Evolutionary conservation across 495 filamentous ascomycete genomes (phyloP), one percentile per base, ranked within the genome.

Genomic region (Trichoderma reesei): DNA sequence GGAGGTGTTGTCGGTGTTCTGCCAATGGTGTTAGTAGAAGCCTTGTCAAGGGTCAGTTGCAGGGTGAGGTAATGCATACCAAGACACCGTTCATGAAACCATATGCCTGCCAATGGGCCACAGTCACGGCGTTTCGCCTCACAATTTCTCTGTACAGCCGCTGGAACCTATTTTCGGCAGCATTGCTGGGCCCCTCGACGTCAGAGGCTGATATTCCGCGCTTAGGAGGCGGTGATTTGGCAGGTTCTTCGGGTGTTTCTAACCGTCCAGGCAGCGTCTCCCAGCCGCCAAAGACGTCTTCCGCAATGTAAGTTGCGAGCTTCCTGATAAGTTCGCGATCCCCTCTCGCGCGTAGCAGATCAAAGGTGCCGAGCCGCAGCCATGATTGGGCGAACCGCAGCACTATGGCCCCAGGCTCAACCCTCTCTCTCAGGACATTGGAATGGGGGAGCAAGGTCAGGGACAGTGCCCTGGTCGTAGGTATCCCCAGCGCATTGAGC

Each of bases 61-160:
- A 18, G 2, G n/a, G 20, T 34, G 51, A 20, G 26, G 51, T 39
- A 61, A n/a, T n/a, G n/a, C n/a, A 61, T 46, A 63, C 61, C 39
- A 98, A 78, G 26, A 98, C 94, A 18, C 94, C 94, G 70, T 98
- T 98, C 82, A 93, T 97, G 76, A 98, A 98, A 13, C 89, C 94
- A 75, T 96, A 97, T 26, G 90, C 90, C 75, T 98, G 94, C 94
- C 94, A 98, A 63, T 86, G 84, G 11, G 94, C 94, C 1, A 97
- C 92, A 0, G 90, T 96, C 46, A 84, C 80, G 0, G 94, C 94
- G 69, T 97, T 98, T 56, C 89, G 83, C 1, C 90, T 86, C 16
- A 85, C 85, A 60, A 98, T 88, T 68, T 95, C 92, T 60, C 94
- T 84, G 73, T 96, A 98, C 9, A 98, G 80, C 11, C 91, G 82